phyloP scores from a whole-genome alignment of 2,329 filamentous ascomycete genomes.

The Penicillium sp. region DNA sequence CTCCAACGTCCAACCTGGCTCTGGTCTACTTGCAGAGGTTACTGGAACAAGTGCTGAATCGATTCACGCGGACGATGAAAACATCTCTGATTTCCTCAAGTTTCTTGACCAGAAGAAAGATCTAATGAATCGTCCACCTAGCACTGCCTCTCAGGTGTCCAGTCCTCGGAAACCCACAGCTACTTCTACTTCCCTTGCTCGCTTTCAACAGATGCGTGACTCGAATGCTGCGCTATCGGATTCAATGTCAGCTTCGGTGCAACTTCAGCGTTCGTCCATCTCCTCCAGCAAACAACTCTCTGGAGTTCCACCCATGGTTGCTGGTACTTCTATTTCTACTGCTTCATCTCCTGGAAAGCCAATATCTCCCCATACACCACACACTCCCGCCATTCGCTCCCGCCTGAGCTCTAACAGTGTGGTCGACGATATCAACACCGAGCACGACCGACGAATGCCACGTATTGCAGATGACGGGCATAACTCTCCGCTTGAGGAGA shows the following conservation, averaged over 20 bases:
- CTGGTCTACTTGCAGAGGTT: conserved; percentile 71
- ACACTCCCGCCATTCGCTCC: conserved; percentile 90
- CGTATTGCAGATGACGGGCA: conserved; percentile 33
- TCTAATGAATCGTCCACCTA: conserved; percentile 64
- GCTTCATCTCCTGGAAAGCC: conserved; percentile 90
- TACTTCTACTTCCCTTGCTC: conserved; percentile 76
- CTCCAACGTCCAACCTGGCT: conserved; percentile 65
- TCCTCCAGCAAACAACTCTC: conserved; percentile 73
- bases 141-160: conserved; percentile 59
- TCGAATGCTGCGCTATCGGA: conserved; percentile 87
- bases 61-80: conserved; percentile 81
- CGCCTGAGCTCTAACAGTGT: conserved; percentile 90
- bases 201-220: conserved; percentile 85
- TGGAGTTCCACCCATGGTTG: conserved; percentile 60
- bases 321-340: conserved; percentile 71
- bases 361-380: conserved; percentile 70
- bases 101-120: conserved; percentile 85
- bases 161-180: conserved; percentile 73
- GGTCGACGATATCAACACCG: conserved; percentile 60
- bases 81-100: conserved; percentile 90
- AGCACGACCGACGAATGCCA: conserved; percentile 31
- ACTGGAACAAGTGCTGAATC: conserved; percentile 62
- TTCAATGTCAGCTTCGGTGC: conserved; percentile 85
- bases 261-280: conserved; percentile 78
- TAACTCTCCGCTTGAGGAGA: conserved; percentile 37